Percentiles rank a stretch among this genome's conserved stretches.
Conservation (phyloP, 1,284 basidiomycete genomes). For the Anthracocystis setariae region DNA sequence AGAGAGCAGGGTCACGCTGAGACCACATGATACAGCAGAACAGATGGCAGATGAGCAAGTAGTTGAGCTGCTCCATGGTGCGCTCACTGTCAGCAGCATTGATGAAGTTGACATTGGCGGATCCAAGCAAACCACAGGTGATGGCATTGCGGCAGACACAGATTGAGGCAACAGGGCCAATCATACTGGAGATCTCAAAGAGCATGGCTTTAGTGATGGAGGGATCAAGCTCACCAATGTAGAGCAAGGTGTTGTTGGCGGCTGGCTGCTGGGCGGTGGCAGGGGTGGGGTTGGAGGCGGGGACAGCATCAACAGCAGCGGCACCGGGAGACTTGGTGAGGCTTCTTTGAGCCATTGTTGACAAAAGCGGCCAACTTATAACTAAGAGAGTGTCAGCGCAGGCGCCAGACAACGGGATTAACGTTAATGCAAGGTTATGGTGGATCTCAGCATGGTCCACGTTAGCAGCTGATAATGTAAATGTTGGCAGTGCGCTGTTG, state of each 20-base stretch:
- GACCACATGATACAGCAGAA: constrained; percentile 99
- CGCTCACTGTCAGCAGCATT: constrained; percentile 97
- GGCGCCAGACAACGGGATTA: no score
- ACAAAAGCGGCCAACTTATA: no score
- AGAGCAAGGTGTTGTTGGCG: constrained; percentile 78
- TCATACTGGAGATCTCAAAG: constrained; percentile 99
- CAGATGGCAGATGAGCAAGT: constrained; percentile 97
- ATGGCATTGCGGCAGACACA: constrained; percentile 99
- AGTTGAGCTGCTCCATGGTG: constrained; percentile 98
- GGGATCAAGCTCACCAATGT: constrained; percentile 98
- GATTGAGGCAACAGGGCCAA: constrained; percentile 97
- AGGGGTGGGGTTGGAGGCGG: constrained; percentile 35
- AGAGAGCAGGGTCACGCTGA: constrained; percentile 97
- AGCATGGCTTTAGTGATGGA: constrained; percentile 99
- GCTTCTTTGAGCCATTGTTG: no score
- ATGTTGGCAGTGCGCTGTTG: no score
- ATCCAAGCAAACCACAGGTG: constrained; percentile 98
- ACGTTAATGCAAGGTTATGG: no score
- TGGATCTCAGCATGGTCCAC: no score
- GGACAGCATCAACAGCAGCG: constrained; percentile 49
- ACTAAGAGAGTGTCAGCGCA: no score
- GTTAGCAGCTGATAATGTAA: no score
- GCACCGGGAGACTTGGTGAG: constrained; percentile 51
- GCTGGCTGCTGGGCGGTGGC: constrained; percentile 65
- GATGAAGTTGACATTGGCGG: constrained; percentile 99